Evolutionary conservation across 1,284 basidiomycete species (phyloP).

Genomic region (Leccinum olivaceoglutinosum): DNA sequence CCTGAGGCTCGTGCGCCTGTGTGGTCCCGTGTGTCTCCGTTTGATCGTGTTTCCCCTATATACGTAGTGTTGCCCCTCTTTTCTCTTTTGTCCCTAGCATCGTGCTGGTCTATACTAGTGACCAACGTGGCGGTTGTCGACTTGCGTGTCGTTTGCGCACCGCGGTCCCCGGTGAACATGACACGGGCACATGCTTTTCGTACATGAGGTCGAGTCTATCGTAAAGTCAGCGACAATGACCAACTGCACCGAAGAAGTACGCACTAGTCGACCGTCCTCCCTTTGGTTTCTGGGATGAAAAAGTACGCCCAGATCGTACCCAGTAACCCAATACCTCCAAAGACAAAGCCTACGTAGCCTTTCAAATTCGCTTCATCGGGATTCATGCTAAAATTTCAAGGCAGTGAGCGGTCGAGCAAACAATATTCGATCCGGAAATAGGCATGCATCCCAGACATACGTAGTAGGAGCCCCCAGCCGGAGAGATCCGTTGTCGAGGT

Average conservation of each 20-base stretch:
- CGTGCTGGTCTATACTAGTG: too few relatives aligned
- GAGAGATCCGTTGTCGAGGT: not conserved
- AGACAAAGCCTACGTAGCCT: constrained; percentile 29
- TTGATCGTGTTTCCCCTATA: too few relatives aligned
- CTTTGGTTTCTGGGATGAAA: constrained; percentile 26
- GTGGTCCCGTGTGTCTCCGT: too few relatives aligned
- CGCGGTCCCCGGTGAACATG: too few relatives aligned
- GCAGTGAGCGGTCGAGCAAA: not conserved
- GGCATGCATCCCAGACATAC: too few relatives aligned
- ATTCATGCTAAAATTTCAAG: constrained; percentile 16
- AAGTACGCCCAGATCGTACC: constrained; percentile 22
- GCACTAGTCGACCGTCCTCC: constrained; percentile 29
- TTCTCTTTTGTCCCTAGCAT: too few relatives aligned
- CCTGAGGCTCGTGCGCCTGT: too few relatives aligned
- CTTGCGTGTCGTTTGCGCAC: too few relatives aligned
- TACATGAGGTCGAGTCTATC: constrained; percentile 24
- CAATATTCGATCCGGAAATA: not conserved
- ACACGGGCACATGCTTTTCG: constrained; percentile 19
- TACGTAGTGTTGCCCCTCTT: too few relatives aligned
- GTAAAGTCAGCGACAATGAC: not conserved
- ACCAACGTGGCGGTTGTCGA: too few relatives aligned
- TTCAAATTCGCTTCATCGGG: constrained; percentile 24
- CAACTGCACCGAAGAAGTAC: constrained; percentile 6
- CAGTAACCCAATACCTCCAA: constrained; percentile 21
- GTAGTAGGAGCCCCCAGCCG: not conserved